Conservation (phyloP, 768 basidiomycete species). For the Rhodotorula graminis region DNA sequence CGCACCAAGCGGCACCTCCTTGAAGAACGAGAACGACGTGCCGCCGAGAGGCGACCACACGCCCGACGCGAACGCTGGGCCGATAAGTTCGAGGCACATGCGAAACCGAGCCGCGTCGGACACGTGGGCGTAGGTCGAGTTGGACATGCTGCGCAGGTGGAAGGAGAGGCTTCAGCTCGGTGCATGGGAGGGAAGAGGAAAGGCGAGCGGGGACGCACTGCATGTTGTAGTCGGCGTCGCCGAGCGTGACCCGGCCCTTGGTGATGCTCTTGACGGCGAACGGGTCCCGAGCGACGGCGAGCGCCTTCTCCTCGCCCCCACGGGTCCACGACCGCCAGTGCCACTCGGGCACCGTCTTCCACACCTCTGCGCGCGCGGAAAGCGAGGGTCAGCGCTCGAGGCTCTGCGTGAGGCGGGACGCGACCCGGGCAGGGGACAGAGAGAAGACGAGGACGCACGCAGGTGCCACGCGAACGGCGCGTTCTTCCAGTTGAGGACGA, state of each 20-base stretch:
- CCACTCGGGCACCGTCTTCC: constrained; percentile 18
- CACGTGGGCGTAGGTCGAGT: constrained; percentile 27
- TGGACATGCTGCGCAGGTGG: constrained; percentile 21
- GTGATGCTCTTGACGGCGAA: constrained; percentile 16
- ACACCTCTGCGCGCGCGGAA: neutral
- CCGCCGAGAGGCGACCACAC: constrained; percentile 20
- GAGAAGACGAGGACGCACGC: constrained; percentile 3
- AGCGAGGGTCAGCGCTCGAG: neutral
- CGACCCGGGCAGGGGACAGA: neutral
- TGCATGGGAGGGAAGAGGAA: neutral
- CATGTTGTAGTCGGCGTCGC: constrained; percentile 23
- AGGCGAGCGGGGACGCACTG: constrained; percentile 10
- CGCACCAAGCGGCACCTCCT: constrained; percentile 28
- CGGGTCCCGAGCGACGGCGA: constrained; percentile 25
- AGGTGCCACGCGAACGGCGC: constrained; percentile 34
- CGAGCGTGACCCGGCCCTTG: constrained; percentile 7
- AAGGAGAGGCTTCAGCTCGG: neutral
- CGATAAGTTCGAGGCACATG: constrained; percentile 30
- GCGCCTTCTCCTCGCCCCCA: constrained; percentile 18
- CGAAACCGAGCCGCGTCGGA: constrained; percentile 27
- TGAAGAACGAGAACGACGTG: constrained; percentile 23
- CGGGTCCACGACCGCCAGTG: constrained; percentile 12
- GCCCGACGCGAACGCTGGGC: constrained; percentile 10
- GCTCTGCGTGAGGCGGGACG: neutral
- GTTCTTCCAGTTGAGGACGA: constrained; percentile 28